phyloP scores from a whole-genome alignment of 345 rosid genomes.

The Gossypium herbaceum region DNA sequence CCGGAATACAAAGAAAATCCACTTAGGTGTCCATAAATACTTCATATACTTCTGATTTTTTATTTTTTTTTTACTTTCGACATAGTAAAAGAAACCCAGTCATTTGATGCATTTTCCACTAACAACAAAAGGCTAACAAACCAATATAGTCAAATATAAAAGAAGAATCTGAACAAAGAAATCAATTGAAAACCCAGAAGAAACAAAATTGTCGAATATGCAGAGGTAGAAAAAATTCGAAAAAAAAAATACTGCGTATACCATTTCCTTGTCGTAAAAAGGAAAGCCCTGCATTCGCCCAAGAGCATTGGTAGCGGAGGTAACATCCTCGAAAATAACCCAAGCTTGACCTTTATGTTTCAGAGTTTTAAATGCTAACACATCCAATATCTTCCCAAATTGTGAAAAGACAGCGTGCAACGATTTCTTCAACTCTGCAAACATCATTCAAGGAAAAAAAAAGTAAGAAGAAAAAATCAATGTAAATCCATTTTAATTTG shows the following conservation, averaged over 20 bases:
- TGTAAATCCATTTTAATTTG: background rate
- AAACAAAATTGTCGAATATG: background rate
- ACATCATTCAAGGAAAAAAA: background rate
- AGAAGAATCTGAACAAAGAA: background rate
- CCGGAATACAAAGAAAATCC: background rate
- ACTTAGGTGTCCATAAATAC: background rate
- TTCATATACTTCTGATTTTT: no score
- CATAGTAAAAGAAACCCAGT: background rate
- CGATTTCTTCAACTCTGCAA: constrained; percentile 82
- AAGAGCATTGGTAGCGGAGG: constrained; percentile 70
- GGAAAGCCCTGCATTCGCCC: constrained; percentile 89
- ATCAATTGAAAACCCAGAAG: background rate
- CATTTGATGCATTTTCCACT: background rate
- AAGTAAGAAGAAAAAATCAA: background rate
- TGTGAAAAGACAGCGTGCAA: constrained; percentile 83
- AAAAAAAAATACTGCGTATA: constrained; percentile 9
- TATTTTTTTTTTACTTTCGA: background rate
- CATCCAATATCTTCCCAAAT: constrained; percentile 88
- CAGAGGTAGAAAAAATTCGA: no score
- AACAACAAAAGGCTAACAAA: background rate
- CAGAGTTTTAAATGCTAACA: constrained; percentile 86
- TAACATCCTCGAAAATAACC: constrained; percentile 53
- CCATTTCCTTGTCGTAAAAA: constrained; percentile 93
- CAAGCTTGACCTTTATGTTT: constrained; percentile 99
- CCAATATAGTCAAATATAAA: background rate